Evolutionary conservation across 176 grass and related monocot genomes (phyloP).

Genomic region (Tillandsia leiboldiana): DNA sequence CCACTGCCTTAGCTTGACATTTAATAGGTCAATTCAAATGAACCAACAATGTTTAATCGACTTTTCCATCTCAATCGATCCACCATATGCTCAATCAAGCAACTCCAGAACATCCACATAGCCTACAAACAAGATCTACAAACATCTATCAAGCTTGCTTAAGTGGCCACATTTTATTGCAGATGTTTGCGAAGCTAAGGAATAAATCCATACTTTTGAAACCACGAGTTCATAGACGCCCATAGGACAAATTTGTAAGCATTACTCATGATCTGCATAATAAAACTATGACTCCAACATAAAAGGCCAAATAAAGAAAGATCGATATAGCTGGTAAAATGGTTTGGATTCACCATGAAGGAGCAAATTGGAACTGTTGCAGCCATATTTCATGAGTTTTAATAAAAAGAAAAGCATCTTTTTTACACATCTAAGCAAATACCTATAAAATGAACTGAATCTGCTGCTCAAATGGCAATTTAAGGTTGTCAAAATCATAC

Average conservation of each 20-base stretch:
- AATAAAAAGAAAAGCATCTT: neutral
- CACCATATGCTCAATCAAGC: too few species aligned
- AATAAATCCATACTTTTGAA: neutral
- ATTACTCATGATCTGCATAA: too few species aligned
- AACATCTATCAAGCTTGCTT: too few species aligned
- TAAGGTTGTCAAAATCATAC: constrained; percentile 1
- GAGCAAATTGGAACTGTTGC: constrained; percentile 2
- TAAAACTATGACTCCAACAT: neutral
- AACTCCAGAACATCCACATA: too few species aligned
- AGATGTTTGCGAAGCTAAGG: neutral
- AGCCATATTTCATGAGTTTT: constrained; percentile 1
- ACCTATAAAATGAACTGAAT: neutral
- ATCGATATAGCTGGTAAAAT: neutral
- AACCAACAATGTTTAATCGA: too few species aligned
- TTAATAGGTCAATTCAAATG: too few species aligned
- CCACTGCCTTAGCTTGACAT: too few species aligned
- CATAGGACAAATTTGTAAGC: too few species aligned
- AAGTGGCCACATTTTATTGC: neutral
- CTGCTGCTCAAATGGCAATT: neutral
- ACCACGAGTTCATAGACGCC: too few species aligned
- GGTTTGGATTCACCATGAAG: neutral
- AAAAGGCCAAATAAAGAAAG: neutral
- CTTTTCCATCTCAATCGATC: too few species aligned
- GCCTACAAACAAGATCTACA: too few species aligned
- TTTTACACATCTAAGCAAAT: neutral